Evolutionary conservation across 306 rosid species (phyloP).

Genomic region (Casuarina cunninghamiana): DNA sequence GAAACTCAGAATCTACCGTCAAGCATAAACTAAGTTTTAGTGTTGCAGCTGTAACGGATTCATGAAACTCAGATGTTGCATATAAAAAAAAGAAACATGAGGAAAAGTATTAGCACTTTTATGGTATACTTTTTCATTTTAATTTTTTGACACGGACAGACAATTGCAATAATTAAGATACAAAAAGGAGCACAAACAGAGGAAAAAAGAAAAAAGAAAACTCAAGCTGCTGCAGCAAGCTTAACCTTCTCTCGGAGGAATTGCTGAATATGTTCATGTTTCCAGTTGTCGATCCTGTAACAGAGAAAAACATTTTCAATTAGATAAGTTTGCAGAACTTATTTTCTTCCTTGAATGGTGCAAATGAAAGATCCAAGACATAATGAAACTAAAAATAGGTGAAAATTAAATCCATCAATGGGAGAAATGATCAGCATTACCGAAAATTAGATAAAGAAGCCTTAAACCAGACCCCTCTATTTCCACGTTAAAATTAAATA

Average conservation of each 20-base stretch:
- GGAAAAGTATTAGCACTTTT: slow-evolving; percentile 10
- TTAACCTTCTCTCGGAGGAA: slow-evolving; percentile 80
- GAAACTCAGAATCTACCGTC: not conserved
- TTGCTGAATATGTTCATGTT: slow-evolving; percentile 86
- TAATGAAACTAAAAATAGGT: not conserved
- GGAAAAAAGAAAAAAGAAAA: slow-evolving; percentile 5
- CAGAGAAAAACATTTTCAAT: not conserved
- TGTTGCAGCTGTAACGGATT: not conserved
- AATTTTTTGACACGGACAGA: slow-evolving; percentile 5
- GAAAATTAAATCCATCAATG: too few species aligned
- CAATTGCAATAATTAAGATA: not conserved
- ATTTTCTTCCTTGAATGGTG: not conserved
- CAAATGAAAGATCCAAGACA: not conserved
- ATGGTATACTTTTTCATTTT: slow-evolving; percentile 7
- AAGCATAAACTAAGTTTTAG: not conserved
- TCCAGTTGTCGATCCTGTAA: slow-evolving; percentile 93
- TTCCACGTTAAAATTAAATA: not conserved
- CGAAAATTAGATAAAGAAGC: too few species aligned
- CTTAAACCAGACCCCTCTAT: not conserved
- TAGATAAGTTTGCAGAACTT: not conserved
- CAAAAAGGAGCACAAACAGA: slow-evolving; percentile 6
- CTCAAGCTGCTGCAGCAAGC: slow-evolving; percentile 50
- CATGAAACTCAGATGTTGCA: not conserved
- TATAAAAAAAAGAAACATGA: not conserved
- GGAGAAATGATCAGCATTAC: too few species aligned